These are phyloP conservation scores for Chloranthus sessilifolius DNA, from an alignment of 164 flowering plant genomes.

Conservation along the genomic window DNA sequence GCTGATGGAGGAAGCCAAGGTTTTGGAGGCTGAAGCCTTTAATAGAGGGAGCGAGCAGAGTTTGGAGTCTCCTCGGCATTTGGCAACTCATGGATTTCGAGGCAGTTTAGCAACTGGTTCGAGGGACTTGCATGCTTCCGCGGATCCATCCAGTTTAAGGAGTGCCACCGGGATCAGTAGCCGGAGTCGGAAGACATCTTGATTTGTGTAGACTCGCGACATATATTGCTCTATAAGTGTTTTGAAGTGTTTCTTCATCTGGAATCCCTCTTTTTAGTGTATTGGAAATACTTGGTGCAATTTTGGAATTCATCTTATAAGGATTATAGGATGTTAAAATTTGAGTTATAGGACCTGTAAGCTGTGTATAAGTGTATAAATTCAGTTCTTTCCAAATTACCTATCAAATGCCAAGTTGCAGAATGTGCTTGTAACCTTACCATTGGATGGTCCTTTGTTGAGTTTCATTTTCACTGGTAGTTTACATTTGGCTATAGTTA, in stretches of 20 bases:
- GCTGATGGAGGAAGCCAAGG: slow-evolving; percentile 71
- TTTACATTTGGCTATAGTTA: not conserved
- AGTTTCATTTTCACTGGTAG: not conserved
- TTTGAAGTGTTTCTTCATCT: slow-evolving; percentile 1
- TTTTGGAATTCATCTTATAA: slow-evolving; percentile 17
- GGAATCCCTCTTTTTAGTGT: slow-evolving; percentile 11
- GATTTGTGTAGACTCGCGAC: slow-evolving; percentile 9
- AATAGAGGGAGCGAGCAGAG: slow-evolving; percentile 39
- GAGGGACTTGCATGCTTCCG: slow-evolving; percentile 34
- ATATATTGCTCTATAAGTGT: slow-evolving; percentile 9
- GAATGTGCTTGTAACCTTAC: not conserved
- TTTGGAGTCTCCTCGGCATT: slow-evolving; percentile 38
- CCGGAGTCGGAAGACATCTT: slow-evolving; percentile 45
- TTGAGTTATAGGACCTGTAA: not conserved
- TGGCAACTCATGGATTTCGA: slow-evolving; percentile 36
- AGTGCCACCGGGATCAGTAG: slow-evolving; percentile 31
- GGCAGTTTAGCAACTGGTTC: slow-evolving; percentile 39
- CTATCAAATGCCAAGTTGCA: not conserved
- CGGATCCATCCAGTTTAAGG: slow-evolving; percentile 27
- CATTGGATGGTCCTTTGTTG: not conserved
- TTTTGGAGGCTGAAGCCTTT: slow-evolving; percentile 50
- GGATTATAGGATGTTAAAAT: slow-evolving; percentile 5
- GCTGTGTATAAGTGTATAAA: not conserved
- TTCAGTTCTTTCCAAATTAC: no score
- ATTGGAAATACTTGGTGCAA: slow-evolving; percentile 11